Percentiles rank a stretch among this genome's conserved stretches.
Evolutionary conservation across 1,284 basidiomycete genomes (phyloP).

Genomic region (Cutaneotrichosporon arboriforme): DNA sequence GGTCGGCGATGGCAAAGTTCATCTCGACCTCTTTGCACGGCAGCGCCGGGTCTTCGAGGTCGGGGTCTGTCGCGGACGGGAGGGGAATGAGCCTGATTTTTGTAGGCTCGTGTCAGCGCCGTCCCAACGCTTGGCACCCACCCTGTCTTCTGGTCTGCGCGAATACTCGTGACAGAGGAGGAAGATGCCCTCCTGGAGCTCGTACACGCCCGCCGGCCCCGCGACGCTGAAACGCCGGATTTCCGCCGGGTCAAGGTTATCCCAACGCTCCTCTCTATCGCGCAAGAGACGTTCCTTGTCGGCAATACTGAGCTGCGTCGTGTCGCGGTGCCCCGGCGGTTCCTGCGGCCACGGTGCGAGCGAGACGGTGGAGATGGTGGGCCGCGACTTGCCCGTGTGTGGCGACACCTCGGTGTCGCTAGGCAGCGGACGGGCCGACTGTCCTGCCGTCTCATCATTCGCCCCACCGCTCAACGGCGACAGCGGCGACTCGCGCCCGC

Average conservation of each 20-base stretch:
- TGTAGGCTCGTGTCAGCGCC: constrained; percentile 22
- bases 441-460: too few relatives aligned
- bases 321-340: constrained; percentile 11
- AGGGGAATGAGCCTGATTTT: constrained; percentile 40
- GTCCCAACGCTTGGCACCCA: neutral
- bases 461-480: too few relatives aligned
- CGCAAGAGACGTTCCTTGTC: constrained; percentile 28
- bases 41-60: constrained; percentile 25
- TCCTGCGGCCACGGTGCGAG: constrained; percentile 19
- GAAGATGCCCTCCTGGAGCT: constrained; percentile 47
- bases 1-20: constrained; percentile 39
- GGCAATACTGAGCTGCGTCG: constrained; percentile 12
- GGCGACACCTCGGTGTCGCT: constrained; percentile 14
- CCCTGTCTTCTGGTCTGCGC: neutral
- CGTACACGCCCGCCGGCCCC: constrained; percentile 44
- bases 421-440: neutral
- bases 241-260: constrained; percentile 20
- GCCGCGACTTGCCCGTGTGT: constrained; percentile 16
- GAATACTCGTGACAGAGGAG: constrained; percentile 34
- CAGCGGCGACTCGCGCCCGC: neutral
- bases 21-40: constrained; percentile 24
- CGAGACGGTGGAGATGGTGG: constrained; percentile 15
- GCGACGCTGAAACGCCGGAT: constrained; percentile 22
- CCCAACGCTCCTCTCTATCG: constrained; percentile 34
- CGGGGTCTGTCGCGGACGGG: constrained; percentile 35